Conservation (phyloP, 352 stramenopile genomes). For the Phytophthora aleatoria region DNA sequence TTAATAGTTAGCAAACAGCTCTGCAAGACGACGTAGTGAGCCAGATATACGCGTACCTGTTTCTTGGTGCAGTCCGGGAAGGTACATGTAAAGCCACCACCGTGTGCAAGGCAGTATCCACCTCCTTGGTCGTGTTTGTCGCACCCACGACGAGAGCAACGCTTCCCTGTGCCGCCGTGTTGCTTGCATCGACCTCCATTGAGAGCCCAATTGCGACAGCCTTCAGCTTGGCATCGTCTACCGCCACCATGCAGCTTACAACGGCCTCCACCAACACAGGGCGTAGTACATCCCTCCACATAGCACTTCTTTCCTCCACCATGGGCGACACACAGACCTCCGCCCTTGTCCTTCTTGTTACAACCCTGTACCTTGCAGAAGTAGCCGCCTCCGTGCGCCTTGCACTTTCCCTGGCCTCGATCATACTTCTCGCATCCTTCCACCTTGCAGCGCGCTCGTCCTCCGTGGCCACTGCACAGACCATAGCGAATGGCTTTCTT, state of each 20-base stretch:
- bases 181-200: constrained; percentile 77
- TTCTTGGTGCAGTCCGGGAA: constrained; percentile 81
- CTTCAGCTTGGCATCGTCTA: constrained; percentile 49
- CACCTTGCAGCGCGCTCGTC: constrained; percentile 73
- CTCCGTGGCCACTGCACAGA: constrained; percentile 74
- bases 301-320: constrained; percentile 87
- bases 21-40: not conserved
- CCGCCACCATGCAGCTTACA: constrained; percentile 77
- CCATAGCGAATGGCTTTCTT: constrained; percentile 85
- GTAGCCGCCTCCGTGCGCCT: constrained; percentile 82
- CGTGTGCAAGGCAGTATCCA: constrained; percentile 74
- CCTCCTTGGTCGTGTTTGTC: constrained; percentile 85
- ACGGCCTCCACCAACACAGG: constrained; percentile 71
- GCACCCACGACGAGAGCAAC: constrained; percentile 65
- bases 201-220: constrained; percentile 68
- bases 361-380: constrained; percentile 79
- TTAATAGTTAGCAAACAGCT: constrained; percentile 7
- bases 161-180: constrained; percentile 71
- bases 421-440: constrained; percentile 81
- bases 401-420: constrained; percentile 78
- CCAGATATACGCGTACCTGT: constrained; percentile 42
- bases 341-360: constrained; percentile 85
- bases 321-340: constrained; percentile 76
- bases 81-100: constrained; percentile 71
- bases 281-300: constrained; percentile 63